Conservation (phyloP, 768 basidiomycete genomes). For the Lyophyllum atratum region DNA sequence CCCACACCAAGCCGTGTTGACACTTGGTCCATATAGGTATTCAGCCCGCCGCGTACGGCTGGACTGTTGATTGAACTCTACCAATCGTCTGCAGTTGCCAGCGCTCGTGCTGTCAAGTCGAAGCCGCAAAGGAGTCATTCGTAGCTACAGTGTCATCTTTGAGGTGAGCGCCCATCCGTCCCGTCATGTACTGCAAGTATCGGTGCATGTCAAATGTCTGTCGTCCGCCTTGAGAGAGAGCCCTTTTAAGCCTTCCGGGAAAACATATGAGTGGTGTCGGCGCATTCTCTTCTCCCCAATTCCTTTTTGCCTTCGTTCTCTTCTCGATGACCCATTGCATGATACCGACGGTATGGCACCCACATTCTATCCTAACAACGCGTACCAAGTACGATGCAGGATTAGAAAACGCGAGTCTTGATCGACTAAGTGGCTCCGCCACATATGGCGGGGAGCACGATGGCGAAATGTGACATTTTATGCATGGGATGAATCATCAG, state of each 20-base stretch:
- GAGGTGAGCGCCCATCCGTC: slow-evolving; percentile 8
- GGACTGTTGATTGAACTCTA: neutral
- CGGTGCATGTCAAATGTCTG: neutral
- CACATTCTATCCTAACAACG: neutral
- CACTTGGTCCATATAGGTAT: slow-evolving; percentile 13
- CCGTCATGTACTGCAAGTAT: neutral
- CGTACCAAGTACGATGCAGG: neutral
- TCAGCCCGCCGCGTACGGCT: neutral
- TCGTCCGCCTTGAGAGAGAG: neutral
- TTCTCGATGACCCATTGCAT: neutral
- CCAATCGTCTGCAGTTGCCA: neutral
- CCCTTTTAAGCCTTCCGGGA: neutral
- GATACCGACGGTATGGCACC: neutral
- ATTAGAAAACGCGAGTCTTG: neutral
- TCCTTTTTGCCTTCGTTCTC: neutral
- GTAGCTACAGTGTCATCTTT: neutral
- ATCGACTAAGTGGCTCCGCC: neutral
- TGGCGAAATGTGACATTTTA: neutral
- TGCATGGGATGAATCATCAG: neutral
- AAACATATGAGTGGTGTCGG: neutral
- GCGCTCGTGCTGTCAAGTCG: neutral
- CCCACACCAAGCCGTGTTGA: slow-evolving; percentile 11
- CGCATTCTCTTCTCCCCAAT: neutral
- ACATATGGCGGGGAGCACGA: neutral
- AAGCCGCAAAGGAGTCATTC: neutral